phyloP scores from a whole-genome alignment of 805 yeast genomes.

The Torulaspora indica region DNA sequence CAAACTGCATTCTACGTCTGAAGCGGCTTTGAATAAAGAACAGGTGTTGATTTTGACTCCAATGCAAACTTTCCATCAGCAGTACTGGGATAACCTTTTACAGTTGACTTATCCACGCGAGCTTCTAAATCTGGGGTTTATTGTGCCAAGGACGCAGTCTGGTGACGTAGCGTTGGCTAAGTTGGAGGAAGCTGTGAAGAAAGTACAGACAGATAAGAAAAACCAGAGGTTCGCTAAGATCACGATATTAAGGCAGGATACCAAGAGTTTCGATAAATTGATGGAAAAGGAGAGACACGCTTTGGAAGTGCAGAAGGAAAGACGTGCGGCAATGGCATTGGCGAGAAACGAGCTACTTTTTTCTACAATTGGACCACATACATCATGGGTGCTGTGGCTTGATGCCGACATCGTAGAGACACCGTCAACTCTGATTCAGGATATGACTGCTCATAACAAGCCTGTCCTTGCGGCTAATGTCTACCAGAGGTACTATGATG shows the following conservation, averaged over 20 bases:
- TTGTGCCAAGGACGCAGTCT: slow-evolving; percentile 73
- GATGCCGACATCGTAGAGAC: slow-evolving; percentile 94
- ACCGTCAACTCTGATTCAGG: slow-evolving; percentile 78
- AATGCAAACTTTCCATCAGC: slow-evolving; percentile 76
- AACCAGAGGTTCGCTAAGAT: slow-evolving; percentile 72
- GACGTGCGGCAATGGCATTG: slow-evolving; percentile 87
- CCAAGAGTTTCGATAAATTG: slow-evolving; percentile 69
- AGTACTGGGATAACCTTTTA: slow-evolving; percentile 82
- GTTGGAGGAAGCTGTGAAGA: slow-evolving; percentile 71
- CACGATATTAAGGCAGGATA: slow-evolving; percentile 87
- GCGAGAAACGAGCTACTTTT: slow-evolving; percentile 89
- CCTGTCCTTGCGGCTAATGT: slow-evolving; percentile 91
- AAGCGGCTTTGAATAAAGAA: slow-evolving; percentile 72
- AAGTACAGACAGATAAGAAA: slow-evolving; percentile 58
- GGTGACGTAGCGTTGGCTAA: slow-evolving; percentile 75
- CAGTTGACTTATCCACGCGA: slow-evolving; percentile 77
- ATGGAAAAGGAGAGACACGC: slow-evolving; percentile 89
- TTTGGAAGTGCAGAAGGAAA: slow-evolving; percentile 73
- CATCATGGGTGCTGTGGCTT: slow-evolving; percentile 94
- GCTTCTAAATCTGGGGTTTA: slow-evolving; percentile 83
- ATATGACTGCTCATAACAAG: slow-evolving; percentile 76
- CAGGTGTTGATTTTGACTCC: slow-evolving; percentile 86
- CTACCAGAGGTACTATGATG: slow-evolving; percentile 72
- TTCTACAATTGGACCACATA: slow-evolving; percentile 82
- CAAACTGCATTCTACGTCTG: slow-evolving; percentile 62